These are phyloP conservation scores for Nakataea oryzae DNA, from an alignment of 2,329 filamentous ascomycete genomes.

Conservation along the genomic window DNA sequence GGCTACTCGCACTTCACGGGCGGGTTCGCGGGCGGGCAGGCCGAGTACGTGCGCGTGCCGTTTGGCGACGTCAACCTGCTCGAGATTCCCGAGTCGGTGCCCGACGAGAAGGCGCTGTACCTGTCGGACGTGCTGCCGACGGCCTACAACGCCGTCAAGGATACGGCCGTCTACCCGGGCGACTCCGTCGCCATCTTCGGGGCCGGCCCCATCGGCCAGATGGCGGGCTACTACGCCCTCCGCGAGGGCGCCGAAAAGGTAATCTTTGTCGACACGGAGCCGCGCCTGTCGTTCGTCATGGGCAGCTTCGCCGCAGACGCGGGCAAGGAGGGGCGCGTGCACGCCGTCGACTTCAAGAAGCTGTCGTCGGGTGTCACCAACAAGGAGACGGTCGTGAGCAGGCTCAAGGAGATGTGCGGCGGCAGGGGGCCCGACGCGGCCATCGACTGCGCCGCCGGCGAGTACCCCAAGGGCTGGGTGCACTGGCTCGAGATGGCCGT, in stretches of 20 bases:
- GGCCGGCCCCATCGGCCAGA: conserved; percentile 80
- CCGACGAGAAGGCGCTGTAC: conserved; percentile 73
- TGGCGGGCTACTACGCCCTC: conserved; percentile 66
- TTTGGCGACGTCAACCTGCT: conserved; percentile 73
- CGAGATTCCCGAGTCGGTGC: conserved; percentile 65
- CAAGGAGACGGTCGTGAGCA: conserved; percentile 54
- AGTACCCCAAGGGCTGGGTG: conserved; percentile 51
- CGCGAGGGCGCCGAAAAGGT: conserved; percentile 64
- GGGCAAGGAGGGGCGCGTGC: conserved; percentile 39
- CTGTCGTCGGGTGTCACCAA: conserved; percentile 46
- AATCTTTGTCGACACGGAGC: conserved; percentile 69
- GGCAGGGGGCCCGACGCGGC: conserved; percentile 65
- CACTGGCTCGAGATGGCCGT: conserved; percentile 46
- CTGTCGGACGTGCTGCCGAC: conserved; percentile 74
- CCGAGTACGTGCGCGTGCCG: conserved; percentile 77
- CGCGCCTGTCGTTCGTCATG: conserved; percentile 58
- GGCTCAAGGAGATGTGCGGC: conserved; percentile 62
- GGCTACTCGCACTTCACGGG: conserved; percentile 72
- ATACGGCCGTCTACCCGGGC: conserved; percentile 67
- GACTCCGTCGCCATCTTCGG: conserved; percentile 78
- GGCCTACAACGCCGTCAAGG: conserved; percentile 72
- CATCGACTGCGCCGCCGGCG: conserved; percentile 55
- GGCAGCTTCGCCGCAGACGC: conserved; percentile 39
- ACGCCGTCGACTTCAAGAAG: conserved; percentile 57
- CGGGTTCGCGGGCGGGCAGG: conserved; percentile 79